Percentiles rank a stretch among this genome's conserved stretches.
Conservation (phyloP, 441 rosid species). For the Gossypium schwendimanii region DNA sequence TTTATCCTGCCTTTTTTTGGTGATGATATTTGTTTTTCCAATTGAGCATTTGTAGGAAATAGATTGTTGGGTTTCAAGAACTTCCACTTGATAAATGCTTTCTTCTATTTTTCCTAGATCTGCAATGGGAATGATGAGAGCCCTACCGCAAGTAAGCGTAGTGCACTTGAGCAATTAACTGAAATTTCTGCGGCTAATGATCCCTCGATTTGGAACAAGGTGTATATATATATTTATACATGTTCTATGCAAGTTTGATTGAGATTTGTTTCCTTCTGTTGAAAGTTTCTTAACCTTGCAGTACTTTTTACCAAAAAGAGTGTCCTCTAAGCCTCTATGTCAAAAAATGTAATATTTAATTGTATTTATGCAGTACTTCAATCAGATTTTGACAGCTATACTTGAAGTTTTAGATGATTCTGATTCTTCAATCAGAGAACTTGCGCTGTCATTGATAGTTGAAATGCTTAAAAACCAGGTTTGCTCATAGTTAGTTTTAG, state of each 20-base stretch:
- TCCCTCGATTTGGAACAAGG: constrained; percentile 71
- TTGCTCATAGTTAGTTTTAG: neutral
- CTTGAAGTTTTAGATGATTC: constrained; percentile 88
- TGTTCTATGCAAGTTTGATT: neutral
- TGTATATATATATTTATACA: constrained; percentile 14
- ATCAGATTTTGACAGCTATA: constrained; percentile 92
- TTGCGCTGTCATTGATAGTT: constrained; percentile 63
- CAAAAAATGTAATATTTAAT: constrained; percentile 1
- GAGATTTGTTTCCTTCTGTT: neutral
- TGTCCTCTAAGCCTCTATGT: neutral
- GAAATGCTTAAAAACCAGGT: constrained; percentile 96
- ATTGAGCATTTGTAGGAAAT: neutral
- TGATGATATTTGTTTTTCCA: constrained; percentile 1
- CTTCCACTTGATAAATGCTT: constrained; percentile 14
- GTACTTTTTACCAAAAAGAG: neutral
- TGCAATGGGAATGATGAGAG: constrained; percentile 58
- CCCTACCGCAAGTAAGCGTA: constrained; percentile 47
- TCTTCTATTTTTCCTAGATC: constrained; percentile 37
- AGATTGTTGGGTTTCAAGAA: neutral
- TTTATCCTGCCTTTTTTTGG: neutral
- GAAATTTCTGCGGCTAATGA: constrained; percentile 68
- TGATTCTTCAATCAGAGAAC: constrained; percentile 67
- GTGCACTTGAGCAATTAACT: constrained; percentile 77
- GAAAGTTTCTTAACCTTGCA: neutral
- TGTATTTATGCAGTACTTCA: constrained; percentile 70